Evolutionary conservation across 2,329 filamentous ascomycete genomes (phyloP), one percentile per base, ranked within the genome.

Genomic region (Orbilia ellipsospora): DNA sequence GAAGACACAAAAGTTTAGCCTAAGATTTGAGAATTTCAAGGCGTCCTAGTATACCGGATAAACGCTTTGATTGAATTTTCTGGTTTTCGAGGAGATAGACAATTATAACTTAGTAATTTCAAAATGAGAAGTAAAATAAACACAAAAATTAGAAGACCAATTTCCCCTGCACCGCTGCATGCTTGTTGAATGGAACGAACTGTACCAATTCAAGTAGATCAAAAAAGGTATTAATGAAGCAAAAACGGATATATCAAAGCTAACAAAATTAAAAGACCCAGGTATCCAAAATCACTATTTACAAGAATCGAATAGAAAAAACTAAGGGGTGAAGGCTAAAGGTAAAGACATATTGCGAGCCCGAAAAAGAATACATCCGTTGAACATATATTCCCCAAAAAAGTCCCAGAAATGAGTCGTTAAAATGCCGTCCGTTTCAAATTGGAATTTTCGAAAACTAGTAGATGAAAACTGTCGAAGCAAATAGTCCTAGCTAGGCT

Each of bases 381-480:
- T 36, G 31, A 23, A 23, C 13, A 10, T 12, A 48, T 15, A 48
- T 48, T 63, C 57, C 59, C 42, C 23, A 23, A 56, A 70, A 63
- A 70, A 63, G 62, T 56, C 50, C 57, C 26, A 62, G 42, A 42
- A 26, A 59, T 45, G 51, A 62, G 66, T 70, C 66, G 66, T 70
- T 42, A 70, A 48, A 26, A 69, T 44, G 59, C 51, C 40, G 59
- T 70, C 66, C 57, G 66, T 62, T 62, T 57, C 54, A 57, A n/a
- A 20, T 31, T 8, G 13, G 44, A 48, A n/a, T 4, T n/a, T 16
- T 13, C 23, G 2, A 36, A 15, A 31, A 55, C 2, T 10, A 4
- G 52, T n/a, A 15, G 4, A 28, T n/a, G 15, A 55, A 31, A n/a
- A 26, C 2, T 4, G 20, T 18, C 15, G 26, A 36, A 23, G 52